phyloP scores from a whole-genome alignment of 192 early-diverging fungal species.

The Piromyces finnis region DNA sequence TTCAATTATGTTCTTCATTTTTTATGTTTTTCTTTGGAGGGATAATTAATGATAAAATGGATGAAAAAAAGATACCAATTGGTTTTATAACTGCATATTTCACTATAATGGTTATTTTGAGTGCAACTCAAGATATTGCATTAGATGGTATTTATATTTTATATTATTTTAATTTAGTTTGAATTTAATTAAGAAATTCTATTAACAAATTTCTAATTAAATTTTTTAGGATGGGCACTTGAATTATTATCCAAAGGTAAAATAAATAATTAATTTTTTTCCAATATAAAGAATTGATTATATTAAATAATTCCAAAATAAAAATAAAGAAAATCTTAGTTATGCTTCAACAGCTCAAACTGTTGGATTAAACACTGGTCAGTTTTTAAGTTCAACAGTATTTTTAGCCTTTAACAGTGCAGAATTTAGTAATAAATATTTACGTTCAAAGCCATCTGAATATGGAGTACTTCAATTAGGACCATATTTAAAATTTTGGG shows the following conservation, averaged over 20 bases:
- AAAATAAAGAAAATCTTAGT: conserved; percentile 53
- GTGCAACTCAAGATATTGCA: conserved; percentile 80
- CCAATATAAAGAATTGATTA: too few relatives aligned
- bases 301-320: too few relatives aligned
- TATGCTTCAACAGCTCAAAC: conserved; percentile 92
- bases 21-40: conserved; percentile 62
- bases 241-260: conserved; percentile 58
- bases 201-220: too few relatives aligned
- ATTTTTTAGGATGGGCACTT: conserved; percentile 92
- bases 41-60: conserved; percentile 52
- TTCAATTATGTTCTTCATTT: conserved; percentile 69
- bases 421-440: conserved; percentile 89
- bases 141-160: conserved; percentile 18
- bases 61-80: conserved; percentile 39
- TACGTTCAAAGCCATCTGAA: conserved; percentile 43
- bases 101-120: conserved; percentile 72
- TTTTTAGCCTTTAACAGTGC: conserved; percentile 88
- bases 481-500: conserved; percentile 83
- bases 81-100: conserved; percentile 56
- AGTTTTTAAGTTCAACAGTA: conserved; percentile 89
- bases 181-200: too few relatives aligned
- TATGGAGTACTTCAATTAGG: conserved; percentile 62
- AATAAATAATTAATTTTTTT: too few relatives aligned
- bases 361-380: conserved; percentile 82
- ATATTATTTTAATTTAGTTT: too few relatives aligned